Conservation (phyloP, 345 rosid genomes). For the Passiflora organensis region DNA sequence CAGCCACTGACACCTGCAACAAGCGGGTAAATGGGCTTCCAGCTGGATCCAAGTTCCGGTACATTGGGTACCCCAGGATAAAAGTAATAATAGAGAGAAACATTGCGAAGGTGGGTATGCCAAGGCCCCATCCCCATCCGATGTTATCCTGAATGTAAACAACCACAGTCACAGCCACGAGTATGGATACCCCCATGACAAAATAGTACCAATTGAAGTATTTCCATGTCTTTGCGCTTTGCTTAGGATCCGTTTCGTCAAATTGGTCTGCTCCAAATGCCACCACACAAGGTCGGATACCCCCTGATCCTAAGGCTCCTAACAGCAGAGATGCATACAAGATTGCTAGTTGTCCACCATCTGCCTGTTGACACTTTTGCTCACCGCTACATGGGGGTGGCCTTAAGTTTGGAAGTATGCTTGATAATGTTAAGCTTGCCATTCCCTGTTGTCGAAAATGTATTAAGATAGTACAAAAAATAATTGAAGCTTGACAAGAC, state of each 20-base stretch:
- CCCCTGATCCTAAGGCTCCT: slow-evolving; percentile 48
- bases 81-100: slow-evolving; percentile 35
- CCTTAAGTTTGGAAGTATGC: slow-evolving; percentile 42
- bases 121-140: slow-evolving; percentile 57
- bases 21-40: slow-evolving; percentile 49
- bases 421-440: slow-evolving; percentile 45
- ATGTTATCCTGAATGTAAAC: slow-evolving; percentile 54
- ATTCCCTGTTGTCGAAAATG: too few relatives aligned
- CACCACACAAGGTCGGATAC: slow-evolving; percentile 59
- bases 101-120: slow-evolving; percentile 51
- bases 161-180: slow-evolving; percentile 48
- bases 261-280: slow-evolving; percentile 65
- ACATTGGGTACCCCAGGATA: slow-evolving; percentile 35
- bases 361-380: slow-evolving; percentile 45
- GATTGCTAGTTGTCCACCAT: slow-evolving; percentile 34
- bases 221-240: slow-evolving; percentile 37
- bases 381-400: slow-evolving; percentile 51
- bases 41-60: slow-evolving; percentile 34
- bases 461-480: too few relatives aligned
- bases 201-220: slow-evolving; percentile 70
- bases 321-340: slow-evolving; percentile 53
- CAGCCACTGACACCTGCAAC: slow-evolving; percentile 45
- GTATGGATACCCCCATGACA: slow-evolving; percentile 49
- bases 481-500: too few relatives aligned
- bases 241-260: slow-evolving; percentile 35